phyloP scores from a whole-genome alignment of 305 asterid genomes.

The Fraxinus floribunda region DNA sequence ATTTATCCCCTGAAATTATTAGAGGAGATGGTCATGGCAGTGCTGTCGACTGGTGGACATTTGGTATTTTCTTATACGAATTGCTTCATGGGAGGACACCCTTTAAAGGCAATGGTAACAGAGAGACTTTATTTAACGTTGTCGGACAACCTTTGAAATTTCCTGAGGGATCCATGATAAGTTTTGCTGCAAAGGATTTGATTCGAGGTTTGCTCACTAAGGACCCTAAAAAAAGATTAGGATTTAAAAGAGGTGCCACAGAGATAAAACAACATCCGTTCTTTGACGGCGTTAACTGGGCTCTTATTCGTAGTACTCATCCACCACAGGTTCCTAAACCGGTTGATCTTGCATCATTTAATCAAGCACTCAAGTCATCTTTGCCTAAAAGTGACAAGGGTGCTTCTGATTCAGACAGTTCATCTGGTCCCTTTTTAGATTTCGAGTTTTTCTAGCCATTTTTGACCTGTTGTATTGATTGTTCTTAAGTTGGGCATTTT shows the following conservation, averaged over 20 bases:
- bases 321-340: conserved; percentile 88
- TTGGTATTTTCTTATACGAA: conserved; percentile 80
- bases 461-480: conserved; percentile 27
- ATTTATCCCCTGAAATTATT: conserved; percentile 83
- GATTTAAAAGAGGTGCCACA: conserved; percentile 77
- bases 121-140: conserved; percentile 87
- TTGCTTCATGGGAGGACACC: conserved; percentile 91
- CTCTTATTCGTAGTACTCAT: conserved; percentile 71
- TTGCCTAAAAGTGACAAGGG: conserved; percentile 44
- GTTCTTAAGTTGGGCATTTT: conserved; percentile 14
- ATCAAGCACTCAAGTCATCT: conserved; percentile 48
- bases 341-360: conserved; percentile 51
- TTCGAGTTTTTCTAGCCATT: conserved; percentile 71
- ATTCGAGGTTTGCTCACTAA: conserved; percentile 74
- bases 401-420: conserved; percentile 55
- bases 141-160: conserved; percentile 82
- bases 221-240: conserved; percentile 86
- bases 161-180: conserved; percentile 58
- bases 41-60: conserved; percentile 97
- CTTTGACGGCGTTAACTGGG: conserved; percentile 77
- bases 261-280: conserved; percentile 88
- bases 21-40: conserved; percentile 98
- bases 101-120: conserved; percentile 72
- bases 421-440: conserved; percentile 81
- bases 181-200: conserved; percentile 84